Base-by-base conservation (phyloP, 768 basidiomycete species). In the Lactarius evosmus region DNA sequence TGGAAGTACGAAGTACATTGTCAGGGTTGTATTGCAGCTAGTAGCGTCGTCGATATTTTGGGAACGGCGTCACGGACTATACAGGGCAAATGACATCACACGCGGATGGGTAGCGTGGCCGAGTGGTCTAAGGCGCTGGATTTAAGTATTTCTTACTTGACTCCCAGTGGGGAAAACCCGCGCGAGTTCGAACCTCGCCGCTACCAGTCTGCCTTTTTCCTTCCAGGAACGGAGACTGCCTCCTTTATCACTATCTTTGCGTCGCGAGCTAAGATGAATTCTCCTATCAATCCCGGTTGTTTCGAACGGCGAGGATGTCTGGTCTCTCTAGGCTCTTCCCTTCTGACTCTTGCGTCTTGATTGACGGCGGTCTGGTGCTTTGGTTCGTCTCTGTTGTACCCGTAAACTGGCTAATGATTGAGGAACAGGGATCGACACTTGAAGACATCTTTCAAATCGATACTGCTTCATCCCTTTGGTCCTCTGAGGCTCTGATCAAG, bases 41-140 rank as follows among this genome's bases (percentile, higher is more conserved):
- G 41, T n/a, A 7, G 41, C 22, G 41, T 44, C n/a, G 41, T n/a
- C 41, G 41, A 44, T n/a, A n/a, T 44, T 38, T 38, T 61, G 19
- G 16, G 53, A 53, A 55, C 12, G 4, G 14, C 27, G 0, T 49
- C 17, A 29, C 25, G 17, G 25, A 3, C 25, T 22, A 61, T 58
- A 34, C 0, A n/a, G 1, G 14, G n/a, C 11, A 17, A 46, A 12
- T 8, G 6, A 9, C 4, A 8, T 0, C 4, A 7, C 2, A 17
- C 41, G n/a, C 0, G 36, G 63, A 49, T 65, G 2, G 80, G 80
- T 79, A 85, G 83, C 82, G 85, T 89, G 88, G 85, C 87, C 87
- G 88, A 89, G 88, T 87, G 88, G 87, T 88, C 86, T 88, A 89
- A 89, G 88, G 88, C 85, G 88, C 89, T 87, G 87, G 88, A 87